A percentile compares a stretch with the other conserved stretches of the same genome.
Conservation (phyloP, 768 basidiomycete genomes). For the Hemileccinum impolitum region DNA sequence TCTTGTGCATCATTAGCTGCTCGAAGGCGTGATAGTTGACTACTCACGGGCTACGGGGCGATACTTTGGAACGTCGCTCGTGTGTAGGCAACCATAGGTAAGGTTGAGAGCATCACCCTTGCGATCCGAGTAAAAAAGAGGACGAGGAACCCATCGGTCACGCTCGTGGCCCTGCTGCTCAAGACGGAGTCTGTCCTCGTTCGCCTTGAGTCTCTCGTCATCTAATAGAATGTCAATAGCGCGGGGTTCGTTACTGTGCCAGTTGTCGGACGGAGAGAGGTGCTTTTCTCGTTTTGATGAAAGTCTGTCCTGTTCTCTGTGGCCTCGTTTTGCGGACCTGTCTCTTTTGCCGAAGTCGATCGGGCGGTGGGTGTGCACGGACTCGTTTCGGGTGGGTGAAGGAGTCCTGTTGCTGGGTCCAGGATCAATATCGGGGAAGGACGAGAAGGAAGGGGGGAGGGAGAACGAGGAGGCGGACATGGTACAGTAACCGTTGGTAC, state of each 20-base stretch:
- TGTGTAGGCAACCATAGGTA: slow-evolving; percentile 61
- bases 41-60: slow-evolving; percentile 53
- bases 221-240: slow-evolving; percentile 14
- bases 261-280: slow-evolving; percentile 24
- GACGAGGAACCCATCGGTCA: slow-evolving; percentile 27
- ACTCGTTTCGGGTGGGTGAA: slow-evolving; percentile 17
- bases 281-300: slow-evolving; percentile 30
- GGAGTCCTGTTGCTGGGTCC: slow-evolving; percentile 34
- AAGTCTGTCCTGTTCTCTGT: slow-evolving; percentile 31
- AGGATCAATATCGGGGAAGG: slow-evolving; percentile 63
- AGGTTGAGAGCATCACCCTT: slow-evolving; percentile 66
- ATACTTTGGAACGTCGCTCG: slow-evolving; percentile 66
- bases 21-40: slow-evolving; percentile 12
- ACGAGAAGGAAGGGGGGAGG: slow-evolving; percentile 62
- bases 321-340: slow-evolving; percentile 17
- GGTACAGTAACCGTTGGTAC: slow-evolving; percentile 1
- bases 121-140: slow-evolving; percentile 59
- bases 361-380: slow-evolving; percentile 9
- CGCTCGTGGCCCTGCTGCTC: slow-evolving; percentile 18
- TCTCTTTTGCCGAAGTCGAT: slow-evolving; percentile 18
- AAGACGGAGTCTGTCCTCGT: slow-evolving; percentile 32
- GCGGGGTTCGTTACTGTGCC: slow-evolving; percentile 18
- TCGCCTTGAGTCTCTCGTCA: slow-evolving; percentile 32
- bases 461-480: slow-evolving; percentile 59
- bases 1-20: slow-evolving; percentile 49